A percentile compares a stretch with the other conserved stretches of the same genome.
Conservation (phyloP, 768 basidiomycete genomes). For the Rhizopogon vulgaris region DNA sequence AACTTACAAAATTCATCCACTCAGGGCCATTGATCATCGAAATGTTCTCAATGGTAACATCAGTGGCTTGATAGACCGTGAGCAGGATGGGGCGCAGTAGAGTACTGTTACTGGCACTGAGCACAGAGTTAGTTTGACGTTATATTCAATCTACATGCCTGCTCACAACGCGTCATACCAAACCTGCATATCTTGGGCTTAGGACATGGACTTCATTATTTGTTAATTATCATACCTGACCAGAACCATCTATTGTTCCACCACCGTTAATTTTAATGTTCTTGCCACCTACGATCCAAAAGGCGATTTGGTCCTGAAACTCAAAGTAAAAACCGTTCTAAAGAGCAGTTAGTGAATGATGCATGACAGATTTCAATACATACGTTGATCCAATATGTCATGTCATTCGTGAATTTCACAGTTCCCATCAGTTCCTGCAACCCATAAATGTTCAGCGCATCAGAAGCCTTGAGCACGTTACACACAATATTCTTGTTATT, state of each 20-base stretch:
- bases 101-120: slow-evolving; percentile 38
- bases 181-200: slow-evolving; percentile 22
- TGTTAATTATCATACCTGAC: slow-evolving; percentile 37
- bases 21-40: slow-evolving; percentile 44
- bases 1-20: slow-evolving; percentile 44
- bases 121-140: background rate
- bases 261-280: slow-evolving; percentile 49
- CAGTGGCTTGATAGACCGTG: slow-evolving; percentile 45
- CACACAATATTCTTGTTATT: slow-evolving; percentile 42
- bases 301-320: slow-evolving; percentile 49
- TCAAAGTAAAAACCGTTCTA: slow-evolving; percentile 48
- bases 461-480: slow-evolving; percentile 5
- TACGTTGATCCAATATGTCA: slow-evolving; percentile 50
- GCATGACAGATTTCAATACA: slow-evolving; percentile 1
- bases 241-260: slow-evolving; percentile 59
- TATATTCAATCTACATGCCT: background rate
- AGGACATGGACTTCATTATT: background rate
- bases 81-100: slow-evolving; percentile 50
- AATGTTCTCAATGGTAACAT: slow-evolving; percentile 42
- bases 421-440: slow-evolving; percentile 44
- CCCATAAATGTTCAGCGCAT: background rate
- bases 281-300: slow-evolving; percentile 49
- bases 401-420: slow-evolving; percentile 42
- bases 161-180: slow-evolving; percentile 52
- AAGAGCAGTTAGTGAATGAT: background rate